Evolutionary conservation across 495 filamentous ascomycete genomes (phyloP).

Genomic region (Tetracladium marchalianum): DNA sequence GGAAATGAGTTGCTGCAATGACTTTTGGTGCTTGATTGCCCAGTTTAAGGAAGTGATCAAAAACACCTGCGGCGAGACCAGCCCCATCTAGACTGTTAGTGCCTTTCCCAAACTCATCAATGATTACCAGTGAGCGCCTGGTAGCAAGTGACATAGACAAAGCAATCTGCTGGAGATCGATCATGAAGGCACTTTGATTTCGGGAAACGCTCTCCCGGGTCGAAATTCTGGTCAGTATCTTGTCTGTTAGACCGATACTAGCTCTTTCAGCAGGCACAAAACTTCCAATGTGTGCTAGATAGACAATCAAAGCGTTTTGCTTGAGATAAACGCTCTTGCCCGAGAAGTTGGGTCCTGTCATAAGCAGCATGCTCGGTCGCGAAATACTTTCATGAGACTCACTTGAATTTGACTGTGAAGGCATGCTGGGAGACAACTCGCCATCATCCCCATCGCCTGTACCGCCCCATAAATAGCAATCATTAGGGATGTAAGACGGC

Average conservation of each 20-base stretch:
- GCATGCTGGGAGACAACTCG: neutral
- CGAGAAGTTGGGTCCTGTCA: slow-evolving; percentile 94
- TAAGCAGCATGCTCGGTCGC: slow-evolving; percentile 61
- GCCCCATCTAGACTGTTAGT: slow-evolving; percentile 77
- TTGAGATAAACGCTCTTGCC: slow-evolving; percentile 96
- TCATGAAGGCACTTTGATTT: slow-evolving; percentile 87
- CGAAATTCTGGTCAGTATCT: slow-evolving; percentile 80
- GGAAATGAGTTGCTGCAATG: slow-evolving; percentile 84
- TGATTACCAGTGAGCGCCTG: slow-evolving; percentile 64
- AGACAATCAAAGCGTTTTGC: slow-evolving; percentile 88
- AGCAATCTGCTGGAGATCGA: slow-evolving; percentile 82
- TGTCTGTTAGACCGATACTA: slow-evolving; percentile 81
- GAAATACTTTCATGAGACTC: slow-evolving; percentile 14
- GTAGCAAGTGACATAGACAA: slow-evolving; percentile 72
- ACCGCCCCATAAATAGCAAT: slow-evolving; percentile 63
- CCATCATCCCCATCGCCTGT: slow-evolving; percentile 8
- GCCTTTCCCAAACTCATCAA: slow-evolving; percentile 96
- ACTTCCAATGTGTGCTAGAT: slow-evolving; percentile 86
- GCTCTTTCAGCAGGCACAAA: slow-evolving; percentile 78
- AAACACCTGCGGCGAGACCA: slow-evolving; percentile 73
- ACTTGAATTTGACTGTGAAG: neutral
- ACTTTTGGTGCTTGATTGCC: slow-evolving; percentile 65
- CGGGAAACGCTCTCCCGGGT: slow-evolving; percentile 79
- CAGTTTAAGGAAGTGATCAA: slow-evolving; percentile 60
- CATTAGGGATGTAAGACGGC: slow-evolving; percentile 77